Evolutionary conservation across 1,139 yeast genomes (phyloP).

Genomic region (Kodamaea sp.): DNA sequence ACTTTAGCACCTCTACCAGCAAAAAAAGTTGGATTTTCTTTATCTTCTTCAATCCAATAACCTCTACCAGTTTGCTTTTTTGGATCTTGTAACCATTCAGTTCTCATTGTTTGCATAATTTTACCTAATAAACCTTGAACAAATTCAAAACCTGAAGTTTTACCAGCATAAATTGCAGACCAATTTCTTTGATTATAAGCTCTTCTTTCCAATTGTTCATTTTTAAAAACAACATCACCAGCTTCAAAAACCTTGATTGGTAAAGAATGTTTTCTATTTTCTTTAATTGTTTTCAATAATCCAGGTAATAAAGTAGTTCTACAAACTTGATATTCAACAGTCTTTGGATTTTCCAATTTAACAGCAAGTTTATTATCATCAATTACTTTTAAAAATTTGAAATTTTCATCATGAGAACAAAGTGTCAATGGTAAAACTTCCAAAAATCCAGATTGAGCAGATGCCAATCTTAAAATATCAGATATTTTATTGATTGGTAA

Average conservation of each 20-base stretch:
- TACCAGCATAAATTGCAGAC: conserved; percentile 93
- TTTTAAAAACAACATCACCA: conserved; percentile 91
- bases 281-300: conserved; percentile 88
- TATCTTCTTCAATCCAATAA: conserved; percentile 77
- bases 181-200: conserved; percentile 92
- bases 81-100: conserved; percentile 71
- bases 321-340: conserved; percentile 94
- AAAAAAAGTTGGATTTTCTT: conserved; percentile 71
- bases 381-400: conserved; percentile 68
- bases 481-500: conserved; percentile 87
- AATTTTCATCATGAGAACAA: conserved; percentile 96
- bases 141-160: conserved; percentile 89
- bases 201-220: conserved; percentile 75
- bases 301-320: conserved; percentile 95
- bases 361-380: conserved; percentile 83
- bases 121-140: conserved; percentile 95
- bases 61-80: conserved; percentile 59
- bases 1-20: conserved; percentile 97
- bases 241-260: conserved; percentile 94
- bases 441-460: conserved; percentile 93
- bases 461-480: conserved; percentile 85
- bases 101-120: conserved; percentile 93
- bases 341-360: conserved; percentile 92
- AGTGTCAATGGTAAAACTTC: conserved; percentile 95
- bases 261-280: conserved; percentile 91